These are phyloP conservation scores for Asterochloris erici DNA, from an alignment of 139 green algal genomes.

Conservation along the genomic window DNA sequence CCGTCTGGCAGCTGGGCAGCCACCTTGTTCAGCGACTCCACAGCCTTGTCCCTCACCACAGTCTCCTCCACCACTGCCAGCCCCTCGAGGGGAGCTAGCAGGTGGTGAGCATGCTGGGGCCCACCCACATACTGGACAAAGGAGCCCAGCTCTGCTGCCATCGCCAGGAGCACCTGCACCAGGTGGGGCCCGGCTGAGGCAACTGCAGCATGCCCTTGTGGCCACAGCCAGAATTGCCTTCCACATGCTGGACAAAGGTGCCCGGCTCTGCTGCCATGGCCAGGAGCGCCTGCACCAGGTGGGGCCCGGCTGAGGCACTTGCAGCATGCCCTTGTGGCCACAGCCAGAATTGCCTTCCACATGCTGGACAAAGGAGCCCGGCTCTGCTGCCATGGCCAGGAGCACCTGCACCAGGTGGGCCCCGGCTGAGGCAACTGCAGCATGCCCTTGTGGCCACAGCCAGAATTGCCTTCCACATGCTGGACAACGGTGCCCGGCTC, in stretches of 20 bases:
- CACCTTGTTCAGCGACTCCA: conserved; percentile 83
- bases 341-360: conserved; percentile 68
- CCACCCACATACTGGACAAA: conserved; percentile 95
- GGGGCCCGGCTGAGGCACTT: conserved; percentile 5
- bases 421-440: conserved; percentile 3
- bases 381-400: conserved; percentile 93
- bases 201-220: neutral
- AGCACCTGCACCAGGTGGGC: conserved; percentile 64
- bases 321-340: too few species aligned
- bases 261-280: conserved; percentile 96
- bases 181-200: conserved; percentile 5
- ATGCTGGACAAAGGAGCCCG: conserved; percentile 91
- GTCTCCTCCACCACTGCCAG: conserved; percentile 96
- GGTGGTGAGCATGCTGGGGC: conserved; percentile 58
- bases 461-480: conserved; percentile 78
- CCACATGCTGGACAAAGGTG: conserved; percentile 91
- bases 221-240: conserved; percentile 40
- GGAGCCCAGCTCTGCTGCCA: conserved; percentile 95
- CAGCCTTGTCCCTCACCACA: conserved; percentile 94
- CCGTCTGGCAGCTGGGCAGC: conserved; percentile 63
- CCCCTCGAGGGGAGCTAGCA: conserved; percentile 92
- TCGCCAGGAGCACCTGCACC: conserved; percentile 76
- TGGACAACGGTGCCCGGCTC: conserved; percentile 94
- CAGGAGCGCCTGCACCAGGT: conserved; percentile 76
- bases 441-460: too few species aligned